Evolutionary conservation across 257 asterid genomes (phyloP).

Genomic region (Rehmannia glutinosa): DNA sequence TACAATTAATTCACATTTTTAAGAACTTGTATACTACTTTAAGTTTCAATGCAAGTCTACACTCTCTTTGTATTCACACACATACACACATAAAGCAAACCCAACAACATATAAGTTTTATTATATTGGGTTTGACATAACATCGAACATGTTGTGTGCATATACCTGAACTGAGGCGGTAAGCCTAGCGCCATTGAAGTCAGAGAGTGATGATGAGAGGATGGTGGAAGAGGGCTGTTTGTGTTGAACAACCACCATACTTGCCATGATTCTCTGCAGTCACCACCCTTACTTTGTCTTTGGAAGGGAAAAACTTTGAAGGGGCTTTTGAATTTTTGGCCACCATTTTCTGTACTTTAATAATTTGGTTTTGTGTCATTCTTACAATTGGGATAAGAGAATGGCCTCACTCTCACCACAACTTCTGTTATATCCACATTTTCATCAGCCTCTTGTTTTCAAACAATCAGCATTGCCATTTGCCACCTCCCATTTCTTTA

Average conservation of each 20-base stretch:
- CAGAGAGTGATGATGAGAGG: constrained; percentile 67
- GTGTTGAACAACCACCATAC: constrained; percentile 65
- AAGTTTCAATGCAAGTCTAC: not conserved
- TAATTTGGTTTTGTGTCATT: constrained; percentile 35
- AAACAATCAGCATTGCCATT: not conserved
- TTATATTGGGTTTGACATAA: not conserved
- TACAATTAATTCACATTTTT: not conserved
- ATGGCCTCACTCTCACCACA: constrained; percentile 51
- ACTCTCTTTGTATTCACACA: too few species aligned
- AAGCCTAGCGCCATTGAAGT: constrained; percentile 71
- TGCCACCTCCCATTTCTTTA: constrained; percentile 15
- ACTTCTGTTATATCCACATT: constrained; percentile 43
- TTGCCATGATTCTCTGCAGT: constrained; percentile 40
- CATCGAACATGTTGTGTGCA: not conserved
- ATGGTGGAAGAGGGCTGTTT: constrained; percentile 61
- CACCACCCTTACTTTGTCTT: not conserved
- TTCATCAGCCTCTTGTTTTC: constrained; percentile 27
- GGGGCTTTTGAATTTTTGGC: constrained; percentile 23
- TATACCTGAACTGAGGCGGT: constrained; percentile 67
- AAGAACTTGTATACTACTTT: not conserved
- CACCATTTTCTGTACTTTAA: constrained; percentile 21
- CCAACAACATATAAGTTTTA: not conserved
- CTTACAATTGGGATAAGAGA: constrained; percentile 76
- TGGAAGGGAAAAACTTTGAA: constrained; percentile 13
- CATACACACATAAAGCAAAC: not conserved